These are phyloP conservation scores for Tuctoria greenei DNA, from an alignment of 176 grass and related monocot species.

Conservation along the genomic window DNA sequence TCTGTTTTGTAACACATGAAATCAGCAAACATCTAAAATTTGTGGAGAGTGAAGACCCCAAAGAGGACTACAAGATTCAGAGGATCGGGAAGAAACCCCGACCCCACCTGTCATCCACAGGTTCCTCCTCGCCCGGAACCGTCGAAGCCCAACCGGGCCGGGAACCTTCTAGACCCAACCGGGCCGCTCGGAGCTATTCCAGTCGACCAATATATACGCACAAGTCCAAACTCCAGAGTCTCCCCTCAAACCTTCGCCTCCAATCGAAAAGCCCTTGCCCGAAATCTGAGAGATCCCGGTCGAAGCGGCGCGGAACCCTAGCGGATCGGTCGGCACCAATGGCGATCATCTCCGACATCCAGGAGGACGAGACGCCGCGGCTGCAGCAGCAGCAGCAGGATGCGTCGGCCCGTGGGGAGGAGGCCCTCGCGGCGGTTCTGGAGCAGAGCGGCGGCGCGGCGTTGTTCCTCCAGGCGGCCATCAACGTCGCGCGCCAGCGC, in stretches of 20 bases:
- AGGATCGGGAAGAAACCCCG: not conserved
- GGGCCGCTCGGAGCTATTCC: not conserved
- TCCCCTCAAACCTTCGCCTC: no score
- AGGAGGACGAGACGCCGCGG: conserved; percentile 53
- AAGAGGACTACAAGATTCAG: not conserved
- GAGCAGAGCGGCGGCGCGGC: conserved; percentile 58
- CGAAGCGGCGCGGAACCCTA: not conserved
- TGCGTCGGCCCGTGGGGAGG: conserved; percentile 41
- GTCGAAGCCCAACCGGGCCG: not conserved
- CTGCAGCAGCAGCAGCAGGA: not conserved
- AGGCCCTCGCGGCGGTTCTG: conserved; percentile 50
- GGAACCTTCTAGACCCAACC: conserved; percentile 23
- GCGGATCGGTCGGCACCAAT: conserved; percentile 41
- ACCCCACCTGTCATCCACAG: conserved; percentile 2
- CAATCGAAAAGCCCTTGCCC: conserved; percentile 34
- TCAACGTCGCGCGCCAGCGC: conserved; percentile 57
- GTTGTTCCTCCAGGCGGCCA: conserved; percentile 62
- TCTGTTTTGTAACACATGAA: not conserved
- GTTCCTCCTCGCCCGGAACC: not conserved
- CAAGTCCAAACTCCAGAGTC: not conserved
- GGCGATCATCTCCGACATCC: conserved; percentile 89
- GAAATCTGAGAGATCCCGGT: conserved; percentile 8
- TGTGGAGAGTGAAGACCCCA: not conserved
- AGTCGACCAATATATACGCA: not conserved
- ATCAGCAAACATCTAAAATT: not conserved